Conservation (phyloP, 106 monocot genomes). For the Dendrobium chrysotoxum region DNA sequence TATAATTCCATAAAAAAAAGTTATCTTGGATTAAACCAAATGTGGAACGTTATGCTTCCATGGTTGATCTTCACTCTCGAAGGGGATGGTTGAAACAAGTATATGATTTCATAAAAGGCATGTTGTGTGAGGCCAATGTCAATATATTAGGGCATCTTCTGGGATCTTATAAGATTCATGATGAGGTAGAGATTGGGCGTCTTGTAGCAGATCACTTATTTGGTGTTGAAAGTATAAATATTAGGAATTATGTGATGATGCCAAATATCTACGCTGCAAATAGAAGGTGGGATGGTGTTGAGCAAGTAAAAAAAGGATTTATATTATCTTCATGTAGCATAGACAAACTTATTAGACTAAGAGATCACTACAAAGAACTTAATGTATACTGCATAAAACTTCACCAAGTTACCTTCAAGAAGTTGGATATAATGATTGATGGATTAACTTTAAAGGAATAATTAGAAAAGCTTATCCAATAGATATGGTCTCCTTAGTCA, state of each 20-base stretch:
- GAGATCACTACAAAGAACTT: too few species aligned
- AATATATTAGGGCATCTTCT: conserved; percentile 48
- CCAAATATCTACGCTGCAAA: conserved; percentile 71
- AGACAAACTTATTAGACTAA: too few species aligned
- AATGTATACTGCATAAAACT: too few species aligned
- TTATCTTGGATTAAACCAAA: conserved; percentile 32
- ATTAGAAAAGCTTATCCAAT: too few species aligned
- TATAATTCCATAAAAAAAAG: conserved; percentile 36
- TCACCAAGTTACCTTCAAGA: too few species aligned
- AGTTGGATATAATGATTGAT: too few species aligned
- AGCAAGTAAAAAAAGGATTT: conserved; percentile 36
- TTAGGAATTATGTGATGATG: conserved; percentile 68
- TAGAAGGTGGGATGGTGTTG: conserved; percentile 60
- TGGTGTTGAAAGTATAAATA: conserved; percentile 30
- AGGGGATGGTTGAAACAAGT: conserved; percentile 49
- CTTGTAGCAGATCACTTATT: conserved; percentile 43
- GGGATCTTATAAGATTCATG: conserved; percentile 45
- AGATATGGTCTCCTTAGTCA: too few species aligned
- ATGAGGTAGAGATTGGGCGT: conserved; percentile 42
- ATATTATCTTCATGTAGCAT: too few species aligned
- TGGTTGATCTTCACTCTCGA: conserved; percentile 59
- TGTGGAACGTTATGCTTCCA: conserved; percentile 62
- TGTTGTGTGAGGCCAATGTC: conserved; percentile 45
- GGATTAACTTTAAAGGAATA: too few species aligned
- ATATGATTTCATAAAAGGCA: conserved; percentile 33